A percentile compares a stretch with the other conserved stretches of the same genome.
Evolutionary conservation across 202 grass and related monocot genomes (phyloP).

Genomic region (Schoenoplectus tabernaemontani): DNA sequence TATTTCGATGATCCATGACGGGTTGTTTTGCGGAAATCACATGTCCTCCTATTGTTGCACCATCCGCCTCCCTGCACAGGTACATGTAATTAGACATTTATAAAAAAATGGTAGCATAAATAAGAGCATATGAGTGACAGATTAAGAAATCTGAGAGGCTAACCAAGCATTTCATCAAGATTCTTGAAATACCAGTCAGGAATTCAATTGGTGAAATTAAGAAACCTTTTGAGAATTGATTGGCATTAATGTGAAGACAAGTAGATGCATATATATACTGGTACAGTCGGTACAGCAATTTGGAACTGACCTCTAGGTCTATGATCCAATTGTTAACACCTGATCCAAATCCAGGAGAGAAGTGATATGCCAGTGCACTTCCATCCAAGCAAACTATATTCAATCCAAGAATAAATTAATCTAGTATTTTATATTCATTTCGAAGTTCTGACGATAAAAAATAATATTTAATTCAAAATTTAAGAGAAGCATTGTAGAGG

Average conservation of each 20-base stretch:
- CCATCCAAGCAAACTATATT: slow-evolving; percentile 86
- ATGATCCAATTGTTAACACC: slow-evolving; percentile 69
- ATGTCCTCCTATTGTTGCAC: slow-evolving; percentile 66
- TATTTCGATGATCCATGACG: slow-evolving; percentile 53
- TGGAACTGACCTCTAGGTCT: slow-evolving; percentile 48
- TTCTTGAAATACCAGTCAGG: too few species aligned
- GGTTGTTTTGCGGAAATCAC: slow-evolving; percentile 35
- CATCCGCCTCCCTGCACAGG: slow-evolving; percentile 70
- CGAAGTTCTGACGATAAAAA: not conserved
- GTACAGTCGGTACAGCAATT: not conserved
- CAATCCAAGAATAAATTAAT: not conserved
- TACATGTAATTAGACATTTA: not conserved
- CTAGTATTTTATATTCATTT: not conserved
- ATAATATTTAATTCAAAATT: not conserved
- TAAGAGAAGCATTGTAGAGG: too few species aligned
- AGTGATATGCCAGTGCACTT: slow-evolving; percentile 57
- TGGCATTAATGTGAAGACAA: too few species aligned
- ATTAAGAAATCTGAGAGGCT: not conserved
- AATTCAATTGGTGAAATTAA: not conserved
- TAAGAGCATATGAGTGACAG: not conserved
- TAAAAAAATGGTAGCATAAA: not conserved
- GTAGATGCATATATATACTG: not conserved
- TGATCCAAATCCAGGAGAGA: slow-evolving; percentile 44
- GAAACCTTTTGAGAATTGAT: not conserved
- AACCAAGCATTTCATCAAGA: not conserved